These are phyloP conservation scores for Physaria fendleri DNA, from an alignment of 345 rosid species.

Conservation along the genomic window DNA sequence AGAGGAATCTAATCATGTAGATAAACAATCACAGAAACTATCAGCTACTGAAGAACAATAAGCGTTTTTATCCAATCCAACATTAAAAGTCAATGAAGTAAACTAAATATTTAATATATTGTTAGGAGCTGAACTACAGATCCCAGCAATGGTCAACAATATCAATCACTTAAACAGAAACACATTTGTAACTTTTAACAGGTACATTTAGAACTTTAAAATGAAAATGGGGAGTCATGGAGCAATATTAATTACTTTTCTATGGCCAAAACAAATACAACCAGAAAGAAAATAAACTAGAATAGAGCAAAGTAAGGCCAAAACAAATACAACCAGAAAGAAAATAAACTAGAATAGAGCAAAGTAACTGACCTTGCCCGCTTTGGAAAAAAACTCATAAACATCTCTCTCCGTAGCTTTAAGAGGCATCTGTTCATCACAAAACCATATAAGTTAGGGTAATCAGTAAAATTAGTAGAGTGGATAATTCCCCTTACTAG, in stretches of 20 bases:
- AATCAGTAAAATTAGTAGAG: neutral
- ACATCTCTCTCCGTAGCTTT: constrained; percentile 90
- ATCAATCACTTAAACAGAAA: neutral
- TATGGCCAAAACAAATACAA: neutral
- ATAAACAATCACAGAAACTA: neutral
- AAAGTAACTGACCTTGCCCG: constrained; percentile 66
- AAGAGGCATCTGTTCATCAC: constrained; percentile 70
- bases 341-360: neutral
- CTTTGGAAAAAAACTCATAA: constrained; percentile 89
- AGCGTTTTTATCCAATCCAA: neutral
- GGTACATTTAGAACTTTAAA: neutral
- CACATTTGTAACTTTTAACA: neutral
- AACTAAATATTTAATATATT: neutral
- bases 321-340: neutral
- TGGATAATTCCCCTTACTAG: neutral
- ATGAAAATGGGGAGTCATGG: neutral
- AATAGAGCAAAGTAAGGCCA: neutral
- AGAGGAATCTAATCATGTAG: neutral
- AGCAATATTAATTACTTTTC: neutral
- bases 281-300: constrained; percentile 1
- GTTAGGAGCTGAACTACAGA: neutral
- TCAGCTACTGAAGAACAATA: neutral
- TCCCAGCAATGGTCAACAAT: neutral
- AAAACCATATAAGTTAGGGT: constrained; percentile 10
- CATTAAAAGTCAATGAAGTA: neutral